phyloP scores from a whole-genome alignment of 805 yeast species.

The Candida parachauliodes region DNA sequence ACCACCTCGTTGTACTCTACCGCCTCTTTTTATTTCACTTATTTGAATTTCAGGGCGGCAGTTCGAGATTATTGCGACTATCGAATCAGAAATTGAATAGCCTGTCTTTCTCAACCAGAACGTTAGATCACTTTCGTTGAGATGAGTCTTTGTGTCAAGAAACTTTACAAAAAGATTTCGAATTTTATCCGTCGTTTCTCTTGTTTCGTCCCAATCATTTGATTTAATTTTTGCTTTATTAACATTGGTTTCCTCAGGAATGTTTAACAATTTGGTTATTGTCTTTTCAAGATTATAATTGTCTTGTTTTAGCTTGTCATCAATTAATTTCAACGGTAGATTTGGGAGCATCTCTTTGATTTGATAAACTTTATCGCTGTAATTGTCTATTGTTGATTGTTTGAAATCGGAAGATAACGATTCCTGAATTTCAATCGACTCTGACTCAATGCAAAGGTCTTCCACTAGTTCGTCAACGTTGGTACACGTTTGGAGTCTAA shows the following conservation, averaged over 20 bases:
- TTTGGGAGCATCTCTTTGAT: constrained; percentile 47
- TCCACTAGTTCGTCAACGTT: constrained; percentile 23
- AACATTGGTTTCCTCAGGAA: constrained; percentile 1
- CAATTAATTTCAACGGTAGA: constrained; percentile 24
- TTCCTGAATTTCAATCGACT: constrained; percentile 9
- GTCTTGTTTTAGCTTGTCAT: constrained; percentile 21
- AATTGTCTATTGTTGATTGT: neutral
- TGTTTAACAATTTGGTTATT: constrained; percentile 10
- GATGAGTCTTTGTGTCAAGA: neutral
- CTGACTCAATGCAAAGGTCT: constrained; percentile 18
- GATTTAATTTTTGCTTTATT: neutral
- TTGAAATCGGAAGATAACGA: neutral
- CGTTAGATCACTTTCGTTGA: constrained; percentile 8
- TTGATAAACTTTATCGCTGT: constrained; percentile 16
- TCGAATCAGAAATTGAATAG: constrained; percentile 25
- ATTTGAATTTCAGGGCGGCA: constrained; percentile 7
- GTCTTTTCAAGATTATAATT: constrained; percentile 22
- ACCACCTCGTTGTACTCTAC: constrained; percentile 32
- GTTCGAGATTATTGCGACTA: constrained; percentile 31
- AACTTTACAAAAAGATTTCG: constrained; percentile 16
- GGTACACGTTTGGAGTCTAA: constrained; percentile 21
- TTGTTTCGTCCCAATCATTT: constrained; percentile 13
- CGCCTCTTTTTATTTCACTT: constrained; percentile 14
- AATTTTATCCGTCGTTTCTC: constrained; percentile 17
- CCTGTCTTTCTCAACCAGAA: constrained; percentile 24